Base-by-base conservation (phyloP, 192 early-diverging fungal genomes). In the Globomyces pollinis-pini region DNA sequence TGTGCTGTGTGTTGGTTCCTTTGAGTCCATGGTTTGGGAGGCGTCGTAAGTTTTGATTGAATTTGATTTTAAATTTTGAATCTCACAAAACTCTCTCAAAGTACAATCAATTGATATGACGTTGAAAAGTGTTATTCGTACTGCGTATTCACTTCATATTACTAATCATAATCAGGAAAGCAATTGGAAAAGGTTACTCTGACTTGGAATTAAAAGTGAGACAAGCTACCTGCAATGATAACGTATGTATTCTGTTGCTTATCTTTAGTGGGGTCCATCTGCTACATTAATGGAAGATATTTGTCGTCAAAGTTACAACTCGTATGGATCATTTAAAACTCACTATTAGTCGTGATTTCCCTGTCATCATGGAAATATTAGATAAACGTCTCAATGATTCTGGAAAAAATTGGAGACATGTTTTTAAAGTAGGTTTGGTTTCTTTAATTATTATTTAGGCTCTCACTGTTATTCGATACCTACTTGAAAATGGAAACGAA, bases 401-500 rank as follows among this genome's bases (percentile, higher is more conserved):
- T 62, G 96, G 96, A 33, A 94, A 93, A 73, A 87, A 94, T 75
- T 99, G 96, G 96, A 77, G 94, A 54, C 96, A 99, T 71, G 94
- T 99, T 28, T 96, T 90, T 69, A 98, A 98, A 77, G 89, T n/a
- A n/a, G n/a, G n/a, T n/a, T n/a, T n/a, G n/a, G n/a, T n/a, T n/a
- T n/a, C n/a, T n/a, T n/a, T n/a, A n/a, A n/a, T n/a, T n/a, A n/a
- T n/a, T n/a, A n/a, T n/a, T n/a, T n/a, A n/a, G n/a, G n/a, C 90
- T 1, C 74, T 99, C 30, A 85, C 79, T 3, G 63, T 99, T 35
- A 75, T 96, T 20, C 87, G 94, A 63, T 94, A 88, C 63, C 78
- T 93, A 34, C 69, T 99, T 21, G 79, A 88, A 50, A 66, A 76
- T 45, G 96, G 96, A 23, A 89, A 91, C 20, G 89, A 93, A 38